Base-by-base conservation (phyloP, 148 eudicot genomes). In the Dianthus caryophyllus region DNA sequence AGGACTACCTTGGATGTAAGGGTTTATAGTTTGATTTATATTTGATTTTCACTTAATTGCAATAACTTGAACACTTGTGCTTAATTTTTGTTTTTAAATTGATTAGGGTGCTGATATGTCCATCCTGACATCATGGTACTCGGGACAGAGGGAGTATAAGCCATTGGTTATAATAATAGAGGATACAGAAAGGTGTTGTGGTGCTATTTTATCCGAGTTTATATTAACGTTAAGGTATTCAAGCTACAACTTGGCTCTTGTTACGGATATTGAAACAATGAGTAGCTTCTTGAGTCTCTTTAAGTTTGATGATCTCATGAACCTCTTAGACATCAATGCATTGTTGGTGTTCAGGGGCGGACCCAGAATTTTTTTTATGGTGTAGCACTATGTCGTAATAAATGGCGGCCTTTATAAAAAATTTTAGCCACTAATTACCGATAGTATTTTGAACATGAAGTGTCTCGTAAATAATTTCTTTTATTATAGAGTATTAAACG, bases 81-180 rank as follows among this genome's bases (percentile, higher is more conserved):
- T 48, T 71, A 13, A 64, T 26, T 6, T 52, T 27, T 68, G 55
- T 64, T 47, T 73, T 58, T 46, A 58, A 69, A 43, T 71, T 68
- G 59, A 69, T 50, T 76, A 90, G 98, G 90, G 79, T 60, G 88
- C 96, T 73, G 97, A 90, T 77, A 75, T 94, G 75, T 86, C 99
- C 25, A 57, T 78, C 73, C 70, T 94, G 77, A 92, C 96, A 46
- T 86, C 88, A 66, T 90, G 99, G 99, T 90, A 84, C 61, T 64
- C 65, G 72, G 96, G 80, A 72, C 93, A 78, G 56, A 78, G 77
- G 49, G 83, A 76, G 43, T 70, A 65, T 51, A 75, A 72, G 31
- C 99, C 99, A 65, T 47, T 94, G 47, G 86, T 88, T 61, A 81
- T 94, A 36, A 88, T 90, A 71, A 83, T 94, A 55, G 99, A 90